These are phyloP conservation scores for Citrus reticulata DNA, from an alignment of 345 rosid species.

Conservation along the genomic window DNA sequence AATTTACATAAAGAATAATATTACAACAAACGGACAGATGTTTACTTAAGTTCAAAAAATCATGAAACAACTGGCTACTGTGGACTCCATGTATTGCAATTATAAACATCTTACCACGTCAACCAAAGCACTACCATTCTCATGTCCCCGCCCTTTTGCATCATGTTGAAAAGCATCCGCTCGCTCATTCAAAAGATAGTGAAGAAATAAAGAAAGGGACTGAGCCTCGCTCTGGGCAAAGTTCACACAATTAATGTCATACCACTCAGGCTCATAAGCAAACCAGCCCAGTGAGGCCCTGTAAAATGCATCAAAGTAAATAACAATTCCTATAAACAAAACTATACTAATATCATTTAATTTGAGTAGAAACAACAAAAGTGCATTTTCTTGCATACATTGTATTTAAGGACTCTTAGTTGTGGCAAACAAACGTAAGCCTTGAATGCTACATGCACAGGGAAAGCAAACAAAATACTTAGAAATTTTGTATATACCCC, in stretches of 20 bases:
- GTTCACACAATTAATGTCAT: constrained; percentile 55
- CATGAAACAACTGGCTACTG: background rate
- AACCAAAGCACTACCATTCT: constrained; percentile 49
- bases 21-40: background rate
- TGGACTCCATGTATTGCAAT: background rate
- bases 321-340: constrained; percentile 15
- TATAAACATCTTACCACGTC: constrained; percentile 52
- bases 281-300: constrained; percentile 98
- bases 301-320: constrained; percentile 30
- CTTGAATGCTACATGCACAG: background rate
- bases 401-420: background rate
- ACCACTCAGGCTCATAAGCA: constrained; percentile 96
- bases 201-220: constrained; percentile 75
- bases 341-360: background rate
- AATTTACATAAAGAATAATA: background rate
- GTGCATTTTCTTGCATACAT: background rate
- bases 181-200: constrained; percentile 70
- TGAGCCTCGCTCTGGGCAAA: constrained; percentile 85
- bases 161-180: constrained; percentile 56
- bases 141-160: constrained; percentile 56
- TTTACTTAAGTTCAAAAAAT: background rate
- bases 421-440: background rate
- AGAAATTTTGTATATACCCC: constrained; percentile 1
- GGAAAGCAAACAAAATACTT: background rate
- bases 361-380: background rate